Percentiles rank a stretch among this genome's conserved stretches.
Evolutionary conservation across 1,284 basidiomycete genomes (phyloP).

Genomic region (Ceratobasidium theobromae): DNA sequence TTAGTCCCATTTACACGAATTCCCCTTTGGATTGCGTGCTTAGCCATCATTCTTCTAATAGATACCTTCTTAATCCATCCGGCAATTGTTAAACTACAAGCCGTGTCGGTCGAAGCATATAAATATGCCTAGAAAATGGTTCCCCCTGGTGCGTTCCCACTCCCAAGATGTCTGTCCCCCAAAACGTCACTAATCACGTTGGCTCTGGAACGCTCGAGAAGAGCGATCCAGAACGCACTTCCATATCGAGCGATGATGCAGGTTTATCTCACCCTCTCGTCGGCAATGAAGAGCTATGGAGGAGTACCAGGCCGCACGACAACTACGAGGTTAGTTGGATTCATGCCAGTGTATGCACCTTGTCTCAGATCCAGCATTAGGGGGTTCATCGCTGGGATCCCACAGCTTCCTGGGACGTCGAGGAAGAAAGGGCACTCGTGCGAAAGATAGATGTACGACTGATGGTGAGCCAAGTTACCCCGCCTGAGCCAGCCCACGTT

Average conservation of each 20-base stretch:
- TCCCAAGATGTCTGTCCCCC: neutral
- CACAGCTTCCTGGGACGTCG: constrained; percentile 2
- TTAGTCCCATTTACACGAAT: no score
- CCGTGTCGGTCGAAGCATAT: neutral
- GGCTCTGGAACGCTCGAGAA: constrained; percentile 3
- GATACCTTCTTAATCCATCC: neutral
- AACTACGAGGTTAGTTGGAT: constrained; percentile 9
- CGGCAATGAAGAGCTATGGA: constrained; percentile 19
- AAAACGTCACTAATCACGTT: neutral
- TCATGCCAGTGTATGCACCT: neutral
- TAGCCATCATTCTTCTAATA: constrained; percentile 3
- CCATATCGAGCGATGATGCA: constrained; percentile 6
- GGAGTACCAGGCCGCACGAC: constrained; percentile 13
- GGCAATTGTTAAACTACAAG: neutral
- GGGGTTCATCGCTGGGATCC: constrained; percentile 19
- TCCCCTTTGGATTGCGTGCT: constrained; percentile 11
- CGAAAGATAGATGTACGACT: constrained; percentile 16
- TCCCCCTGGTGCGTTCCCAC: constrained; percentile 5
- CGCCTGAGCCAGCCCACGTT: neutral
- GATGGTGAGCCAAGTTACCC: neutral
- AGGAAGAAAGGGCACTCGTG: constrained; percentile 4
- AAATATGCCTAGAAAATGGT: constrained; percentile 4
- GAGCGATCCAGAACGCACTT: constrained; percentile 17
- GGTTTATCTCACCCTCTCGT: constrained; percentile 14
- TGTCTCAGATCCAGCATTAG: neutral